These are phyloP conservation scores for Phytophthora idaei DNA, from an alignment of 352 stramenopile species.

Conservation along the genomic window DNA sequence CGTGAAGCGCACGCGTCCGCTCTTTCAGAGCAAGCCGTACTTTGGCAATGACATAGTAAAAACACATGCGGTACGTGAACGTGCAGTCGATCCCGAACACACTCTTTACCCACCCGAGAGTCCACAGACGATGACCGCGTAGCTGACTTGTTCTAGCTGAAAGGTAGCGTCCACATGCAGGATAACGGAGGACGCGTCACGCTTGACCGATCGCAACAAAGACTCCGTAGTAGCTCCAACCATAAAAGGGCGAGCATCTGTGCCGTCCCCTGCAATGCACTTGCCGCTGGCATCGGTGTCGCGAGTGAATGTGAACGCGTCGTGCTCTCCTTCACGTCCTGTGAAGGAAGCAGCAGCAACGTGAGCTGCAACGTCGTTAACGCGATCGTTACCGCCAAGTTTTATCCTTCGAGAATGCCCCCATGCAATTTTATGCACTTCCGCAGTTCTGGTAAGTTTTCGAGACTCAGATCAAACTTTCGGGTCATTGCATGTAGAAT, in stretches of 20 bases:
- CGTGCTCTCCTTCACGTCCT: constrained; percentile 3
- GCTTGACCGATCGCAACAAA: neutral
- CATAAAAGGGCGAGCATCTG: constrained; percentile 1
- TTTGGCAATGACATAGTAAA: too few relatives aligned
- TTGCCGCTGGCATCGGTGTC: neutral
- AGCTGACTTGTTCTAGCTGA: constrained; percentile 2
- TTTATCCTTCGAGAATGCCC: neutral
- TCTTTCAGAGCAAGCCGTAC: too few relatives aligned
- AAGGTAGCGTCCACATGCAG: constrained; percentile 19
- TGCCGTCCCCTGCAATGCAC: neutral
- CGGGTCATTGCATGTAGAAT: neutral
- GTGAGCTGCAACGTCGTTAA: neutral
- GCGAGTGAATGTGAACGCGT: constrained; percentile 5
- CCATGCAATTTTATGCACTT: neutral
- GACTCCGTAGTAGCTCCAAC: constrained; percentile 1
- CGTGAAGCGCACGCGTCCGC: too few relatives aligned
- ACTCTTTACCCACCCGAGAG: neutral
- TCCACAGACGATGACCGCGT: constrained; percentile 12
- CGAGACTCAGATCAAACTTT: neutral
- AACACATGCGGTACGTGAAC: too few relatives aligned
- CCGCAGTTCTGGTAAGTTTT: neutral
- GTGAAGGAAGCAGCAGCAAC: neutral
- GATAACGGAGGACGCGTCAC: constrained; percentile 2
- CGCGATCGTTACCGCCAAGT: neutral
- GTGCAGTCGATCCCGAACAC: too few relatives aligned